Base-by-base conservation (phyloP, 2,329 filamentous ascomycete species). In the Metarhizium robertsii region DNA sequence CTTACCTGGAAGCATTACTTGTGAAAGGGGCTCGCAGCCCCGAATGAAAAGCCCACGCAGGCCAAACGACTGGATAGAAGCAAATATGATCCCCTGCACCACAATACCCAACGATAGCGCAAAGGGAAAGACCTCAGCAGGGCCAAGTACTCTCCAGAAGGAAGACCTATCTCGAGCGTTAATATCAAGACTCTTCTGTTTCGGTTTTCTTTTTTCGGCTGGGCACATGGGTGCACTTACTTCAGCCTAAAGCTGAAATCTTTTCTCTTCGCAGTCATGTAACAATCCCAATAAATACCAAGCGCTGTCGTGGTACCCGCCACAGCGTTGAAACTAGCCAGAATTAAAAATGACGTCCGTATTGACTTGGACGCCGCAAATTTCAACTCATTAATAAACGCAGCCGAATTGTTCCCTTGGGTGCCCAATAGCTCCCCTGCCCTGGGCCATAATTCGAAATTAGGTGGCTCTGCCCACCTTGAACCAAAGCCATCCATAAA, bases 1-100 rank as follows among this genome's bases (percentile, higher is more conserved):
- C 73, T 55, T 72, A 84, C 83, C 80, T 64, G 81, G 80, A 61
- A 84, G 75, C 77, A 84, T 79, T 38, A 81, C 69, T 61, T 83
- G 78, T 6, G 81, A 79, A 42, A 81, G 73, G 18, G 73, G 61
- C 13, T 75, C 72, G 64, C 83, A 86, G 25, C 79, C 78, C 18
- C 70, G 64, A 52, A 75, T 76, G 59, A 81, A 72, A 14, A 84
- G 66, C 18, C 71, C 69, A 47, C 76, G 62, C 14, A 86, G 66
- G 34, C 83, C 83, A 53, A 73, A 75, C 14, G 79, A 76, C 65
- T 86, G 83, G 30, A 76, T 75, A 47, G 74, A 73, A 34, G 79
- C 76, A 67, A 85, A 86, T 6, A 77, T 71, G 50, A 81, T 73
- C 53, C 79, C 78, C 65, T 86, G 83, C 36, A 80, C 67, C 20